These are phyloP conservation scores for Bertia moriformis DNA, from an alignment of 2,329 filamentous ascomycete species.

Conservation along the genomic window DNA sequence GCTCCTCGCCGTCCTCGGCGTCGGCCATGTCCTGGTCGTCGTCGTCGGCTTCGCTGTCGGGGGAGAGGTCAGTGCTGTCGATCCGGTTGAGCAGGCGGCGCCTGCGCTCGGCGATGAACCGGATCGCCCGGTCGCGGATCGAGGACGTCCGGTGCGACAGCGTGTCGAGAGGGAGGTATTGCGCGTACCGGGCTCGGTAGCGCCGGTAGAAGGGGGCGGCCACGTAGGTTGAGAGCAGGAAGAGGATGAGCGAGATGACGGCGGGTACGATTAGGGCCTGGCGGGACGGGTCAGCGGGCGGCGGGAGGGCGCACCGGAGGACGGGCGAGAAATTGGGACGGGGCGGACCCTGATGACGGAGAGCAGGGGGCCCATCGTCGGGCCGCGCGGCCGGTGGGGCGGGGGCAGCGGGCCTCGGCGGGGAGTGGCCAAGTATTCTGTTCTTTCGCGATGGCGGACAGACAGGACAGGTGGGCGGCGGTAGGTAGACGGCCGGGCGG, in stretches of 20 bases:
- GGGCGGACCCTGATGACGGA: no score
- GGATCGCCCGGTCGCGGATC: constrained; percentile 33
- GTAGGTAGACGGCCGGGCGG: no score
- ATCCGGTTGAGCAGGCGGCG: constrained; percentile 32
- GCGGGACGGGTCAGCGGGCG: no score
- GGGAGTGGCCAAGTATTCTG: no score
- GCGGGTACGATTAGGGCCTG: constrained; percentile 61
- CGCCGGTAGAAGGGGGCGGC: constrained; percentile 55
- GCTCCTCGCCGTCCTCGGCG: constrained; percentile 57
- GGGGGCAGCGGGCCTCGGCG: no score
- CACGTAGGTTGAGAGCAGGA: constrained; percentile 49
- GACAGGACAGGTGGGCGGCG: no score
- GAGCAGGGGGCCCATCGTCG: no score
- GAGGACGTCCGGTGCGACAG: constrained; percentile 32
- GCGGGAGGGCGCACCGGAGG: no score
- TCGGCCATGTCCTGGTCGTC: constrained; percentile 34
- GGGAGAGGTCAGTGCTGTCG: constrained; percentile 21
- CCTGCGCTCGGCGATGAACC: constrained; percentile 20
- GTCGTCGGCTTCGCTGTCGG: constrained; percentile 19
- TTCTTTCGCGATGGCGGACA: no score
- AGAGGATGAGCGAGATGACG: constrained; percentile 54
- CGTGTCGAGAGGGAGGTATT: constrained; percentile 57
- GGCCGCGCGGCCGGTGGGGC: no score
- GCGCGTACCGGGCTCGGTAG: constrained; percentile 56
- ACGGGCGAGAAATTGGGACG: no score